phyloP scores from a whole-genome alignment of 495 filamentous ascomycete species.

The Aspergillus diversus region DNA sequence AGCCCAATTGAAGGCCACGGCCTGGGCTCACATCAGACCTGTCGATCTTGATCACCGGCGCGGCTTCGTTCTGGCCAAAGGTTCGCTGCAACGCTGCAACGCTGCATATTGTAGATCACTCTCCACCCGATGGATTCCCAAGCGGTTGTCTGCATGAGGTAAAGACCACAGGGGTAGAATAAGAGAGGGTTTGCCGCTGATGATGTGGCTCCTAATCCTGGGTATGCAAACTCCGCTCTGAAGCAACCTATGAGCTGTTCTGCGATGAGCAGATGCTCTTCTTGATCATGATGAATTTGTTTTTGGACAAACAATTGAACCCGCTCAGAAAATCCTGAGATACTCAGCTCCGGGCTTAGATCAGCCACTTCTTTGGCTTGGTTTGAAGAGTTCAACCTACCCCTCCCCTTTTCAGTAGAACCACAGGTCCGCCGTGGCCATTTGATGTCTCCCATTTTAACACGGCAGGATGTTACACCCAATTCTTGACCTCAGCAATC shows the following conservation, averaged over 20 bases:
- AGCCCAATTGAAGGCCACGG: background rate
- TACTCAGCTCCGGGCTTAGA: too few relatives aligned
- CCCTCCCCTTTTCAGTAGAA: background rate
- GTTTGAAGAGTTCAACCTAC: background rate
- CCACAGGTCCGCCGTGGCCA: background rate
- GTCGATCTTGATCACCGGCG: conserved; percentile 8
- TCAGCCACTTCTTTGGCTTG: too few relatives aligned
- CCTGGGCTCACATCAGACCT: background rate
- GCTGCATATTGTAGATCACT: conserved; percentile 10
- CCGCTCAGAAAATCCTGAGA: background rate
- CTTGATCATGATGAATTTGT: background rate
- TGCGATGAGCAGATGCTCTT: background rate
- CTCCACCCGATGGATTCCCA: background rate
- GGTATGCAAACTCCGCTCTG: conserved; percentile 1
- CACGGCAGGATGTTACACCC: conserved; percentile 45
- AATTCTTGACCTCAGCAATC: conserved; percentile 54
- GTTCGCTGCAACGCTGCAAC: conserved; percentile 3
- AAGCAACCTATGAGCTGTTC: conserved; percentile 2
- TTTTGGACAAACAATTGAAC: background rate
- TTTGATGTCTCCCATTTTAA: too few relatives aligned
- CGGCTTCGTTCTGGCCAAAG: background rate
- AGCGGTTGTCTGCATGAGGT: conserved; percentile 10
- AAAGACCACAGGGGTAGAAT: conserved; percentile 14
- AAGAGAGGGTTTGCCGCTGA: conserved; percentile 14
- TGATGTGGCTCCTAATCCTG: conserved; percentile 5